Evolutionary conservation across 768 basidiomycete species (phyloP), one percentile per base, ranked within the genome.

Genomic region (Coprinopsis sp.): DNA sequence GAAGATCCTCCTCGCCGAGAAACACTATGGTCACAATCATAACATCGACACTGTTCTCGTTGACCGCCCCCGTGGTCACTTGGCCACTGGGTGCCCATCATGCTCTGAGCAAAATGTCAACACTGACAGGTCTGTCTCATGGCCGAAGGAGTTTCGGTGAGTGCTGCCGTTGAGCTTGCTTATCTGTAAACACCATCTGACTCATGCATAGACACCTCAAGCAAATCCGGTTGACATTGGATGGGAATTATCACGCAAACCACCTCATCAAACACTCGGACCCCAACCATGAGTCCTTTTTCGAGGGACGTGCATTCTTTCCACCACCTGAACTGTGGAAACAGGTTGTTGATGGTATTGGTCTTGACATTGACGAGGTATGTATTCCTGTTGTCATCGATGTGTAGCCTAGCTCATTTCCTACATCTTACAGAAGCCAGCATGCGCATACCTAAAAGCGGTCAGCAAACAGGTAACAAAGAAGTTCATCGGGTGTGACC

Each of bases 401-500:
- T 3, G 4, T 12, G n/a, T 33, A 33, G 11, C 4, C 16, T 30
- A 19, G n/a, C 21, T 12, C 3, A 19, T 5, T 37, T 21, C 7
- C 19, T 16, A 22, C 22, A 11, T 37, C n/a, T n/a, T n/a, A n/a
- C n/a, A 62, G 56, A 59, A 55, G 37, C 49, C 51, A 3, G 52
- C 50, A 1, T 64, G 63, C 34, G 34, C 42, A 13, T 51, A 58
- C 46, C 43, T 63, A 3, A 58, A 62, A 6, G 62, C 54, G 1
- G 42, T 55, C 3, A 56, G 59, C 13, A 58, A 56, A 8, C 60
- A 62, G 33, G 50, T 61, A 27, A 29, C 49, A 6, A 62, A 58
- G 50, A 61, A 63, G 34, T 63, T 64, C 53, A 59, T 60, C 34
- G 59, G 61, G 24, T 57, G 59, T 54, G 52, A 53, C 19, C 52